These are phyloP conservation scores for Neurospora sp. DNA, from an alignment of 2,329 filamentous ascomycete genomes.

Conservation along the genomic window DNA sequence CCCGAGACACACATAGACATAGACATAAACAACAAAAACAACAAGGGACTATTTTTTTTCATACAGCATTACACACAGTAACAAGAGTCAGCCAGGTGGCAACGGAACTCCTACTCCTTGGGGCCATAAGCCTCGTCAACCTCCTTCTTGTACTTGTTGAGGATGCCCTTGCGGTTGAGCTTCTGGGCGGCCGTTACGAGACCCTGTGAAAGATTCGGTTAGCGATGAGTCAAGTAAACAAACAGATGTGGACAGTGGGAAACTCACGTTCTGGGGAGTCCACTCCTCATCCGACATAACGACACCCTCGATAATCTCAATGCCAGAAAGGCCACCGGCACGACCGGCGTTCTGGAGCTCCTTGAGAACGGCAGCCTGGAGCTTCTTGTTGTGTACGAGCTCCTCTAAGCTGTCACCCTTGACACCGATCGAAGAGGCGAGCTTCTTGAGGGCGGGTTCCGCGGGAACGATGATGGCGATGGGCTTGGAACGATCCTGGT, in stretches of 20 bases:
- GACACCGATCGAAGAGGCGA: constrained; percentile 33
- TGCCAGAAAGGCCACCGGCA: constrained; percentile 51
- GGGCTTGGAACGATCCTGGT: constrained; percentile 39
- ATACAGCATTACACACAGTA: not conserved
- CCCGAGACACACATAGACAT: not conserved
- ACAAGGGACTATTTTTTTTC: not conserved
- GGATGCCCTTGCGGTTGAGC: constrained; percentile 58
- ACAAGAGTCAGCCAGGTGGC: not conserved
- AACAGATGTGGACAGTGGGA: not conserved
- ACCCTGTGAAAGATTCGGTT: constrained; percentile 30
- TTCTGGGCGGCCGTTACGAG: constrained; percentile 63
- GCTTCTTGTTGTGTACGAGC: constrained; percentile 56
- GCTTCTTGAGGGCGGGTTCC: constrained; percentile 44
- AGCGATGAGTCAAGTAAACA: not conserved
- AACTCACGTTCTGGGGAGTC: constrained; percentile 62
- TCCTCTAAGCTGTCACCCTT: constrained; percentile 50
- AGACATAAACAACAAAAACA: not conserved
- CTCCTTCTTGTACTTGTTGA: constrained; percentile 50
- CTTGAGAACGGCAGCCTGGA: constrained; percentile 52
- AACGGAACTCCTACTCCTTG: constrained; percentile 10
- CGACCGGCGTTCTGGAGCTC: constrained; percentile 53
- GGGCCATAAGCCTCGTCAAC: constrained; percentile 49
- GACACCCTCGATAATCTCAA: constrained; percentile 63
- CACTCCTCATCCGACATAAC: constrained; percentile 65
- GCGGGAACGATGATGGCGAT: constrained; percentile 47